Evolutionary conservation across 345 rosid genomes (phyloP).

Genomic region (Euphorbia peplus): DNA sequence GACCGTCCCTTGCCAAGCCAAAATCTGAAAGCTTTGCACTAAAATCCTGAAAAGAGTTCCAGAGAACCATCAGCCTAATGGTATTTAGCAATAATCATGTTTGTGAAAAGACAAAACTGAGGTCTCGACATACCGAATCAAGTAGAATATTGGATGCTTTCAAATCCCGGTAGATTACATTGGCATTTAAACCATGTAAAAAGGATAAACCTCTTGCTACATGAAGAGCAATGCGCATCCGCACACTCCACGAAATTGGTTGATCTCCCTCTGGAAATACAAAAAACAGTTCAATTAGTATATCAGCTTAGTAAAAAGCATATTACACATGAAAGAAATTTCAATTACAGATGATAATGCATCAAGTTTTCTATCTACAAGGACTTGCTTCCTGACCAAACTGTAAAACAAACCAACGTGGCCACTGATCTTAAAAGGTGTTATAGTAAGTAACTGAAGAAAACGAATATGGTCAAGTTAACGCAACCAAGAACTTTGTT

Average conservation of each 20-base stretch:
- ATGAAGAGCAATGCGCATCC: conserved; percentile 49
- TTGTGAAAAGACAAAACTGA: conserved; percentile 8
- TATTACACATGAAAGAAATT: not conserved
- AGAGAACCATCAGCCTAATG: conserved; percentile 7
- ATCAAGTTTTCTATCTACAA: too few relatives aligned
- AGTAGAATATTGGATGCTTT: conserved; percentile 70
- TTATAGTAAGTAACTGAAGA: too few relatives aligned
- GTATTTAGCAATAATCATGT: not conserved
- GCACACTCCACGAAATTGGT: conserved; percentile 50
- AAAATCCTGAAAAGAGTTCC: conserved; percentile 45
- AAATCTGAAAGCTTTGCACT: conserved; percentile 88
- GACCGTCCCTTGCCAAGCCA: conserved; percentile 93
- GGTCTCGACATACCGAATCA: conserved; percentile 46
- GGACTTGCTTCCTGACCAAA: too few relatives aligned
- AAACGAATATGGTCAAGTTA: too few relatives aligned
- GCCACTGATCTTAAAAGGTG: not conserved
- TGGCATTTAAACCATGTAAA: conserved; percentile 57
- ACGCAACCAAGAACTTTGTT: too few relatives aligned
- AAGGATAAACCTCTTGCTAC: conserved; percentile 60
- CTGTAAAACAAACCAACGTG: not conserved
- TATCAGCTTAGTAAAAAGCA: not conserved
- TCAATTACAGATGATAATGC: not conserved
- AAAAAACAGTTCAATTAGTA: not conserved
- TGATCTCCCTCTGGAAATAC: conserved; percentile 48
- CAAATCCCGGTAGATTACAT: conserved; percentile 63